These are phyloP conservation scores for Thraustochytrium aureum DNA, from an alignment of 352 stramenopile genomes.

Conservation along the genomic window DNA sequence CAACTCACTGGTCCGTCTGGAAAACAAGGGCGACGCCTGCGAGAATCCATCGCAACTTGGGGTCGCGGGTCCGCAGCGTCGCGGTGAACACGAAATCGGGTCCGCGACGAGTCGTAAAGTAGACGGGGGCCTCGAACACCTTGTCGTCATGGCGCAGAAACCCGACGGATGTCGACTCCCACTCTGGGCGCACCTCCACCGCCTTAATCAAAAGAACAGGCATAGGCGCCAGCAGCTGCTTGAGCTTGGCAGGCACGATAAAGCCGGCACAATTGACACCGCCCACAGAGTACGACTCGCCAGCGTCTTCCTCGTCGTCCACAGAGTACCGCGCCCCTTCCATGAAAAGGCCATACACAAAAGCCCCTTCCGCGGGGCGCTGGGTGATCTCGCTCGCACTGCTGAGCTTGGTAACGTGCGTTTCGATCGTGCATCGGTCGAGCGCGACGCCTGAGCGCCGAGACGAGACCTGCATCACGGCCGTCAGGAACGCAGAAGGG, in stretches of 20 bases:
- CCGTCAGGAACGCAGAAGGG: slow-evolving; percentile 91
- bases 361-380: slow-evolving; percentile 80
- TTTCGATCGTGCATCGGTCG: slow-evolving; percentile 95
- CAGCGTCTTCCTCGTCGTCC: slow-evolving; percentile 76
- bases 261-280: slow-evolving; percentile 77
- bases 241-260: slow-evolving; percentile 89
- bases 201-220: slow-evolving; percentile 94
- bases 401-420: slow-evolving; percentile 90
- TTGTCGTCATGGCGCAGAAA: slow-evolving; percentile 87
- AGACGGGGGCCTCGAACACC: slow-evolving; percentile 95
- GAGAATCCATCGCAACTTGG: slow-evolving; percentile 83
- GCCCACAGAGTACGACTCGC: slow-evolving; percentile 73
- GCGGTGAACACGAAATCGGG: slow-evolving; percentile 95
- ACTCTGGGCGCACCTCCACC: slow-evolving; percentile 84
- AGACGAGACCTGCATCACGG: slow-evolving; percentile 91
- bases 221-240: slow-evolving; percentile 88
- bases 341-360: slow-evolving; percentile 93
- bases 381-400: slow-evolving; percentile 71
- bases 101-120: slow-evolving; percentile 94
- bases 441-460: slow-evolving; percentile 81
- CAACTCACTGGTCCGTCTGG: slow-evolving; percentile 88
- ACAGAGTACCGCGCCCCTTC: slow-evolving; percentile 90
- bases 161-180: slow-evolving; percentile 91
- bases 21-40: slow-evolving; percentile 89
- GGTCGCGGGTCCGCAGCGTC: slow-evolving; percentile 84